A percentile compares a stretch with the other conserved stretches of the same genome.
These are phyloP conservation scores for Rubroboletus pulcherrimus DNA, from an alignment of 768 basidiomycete genomes.

Conservation along the genomic window DNA sequence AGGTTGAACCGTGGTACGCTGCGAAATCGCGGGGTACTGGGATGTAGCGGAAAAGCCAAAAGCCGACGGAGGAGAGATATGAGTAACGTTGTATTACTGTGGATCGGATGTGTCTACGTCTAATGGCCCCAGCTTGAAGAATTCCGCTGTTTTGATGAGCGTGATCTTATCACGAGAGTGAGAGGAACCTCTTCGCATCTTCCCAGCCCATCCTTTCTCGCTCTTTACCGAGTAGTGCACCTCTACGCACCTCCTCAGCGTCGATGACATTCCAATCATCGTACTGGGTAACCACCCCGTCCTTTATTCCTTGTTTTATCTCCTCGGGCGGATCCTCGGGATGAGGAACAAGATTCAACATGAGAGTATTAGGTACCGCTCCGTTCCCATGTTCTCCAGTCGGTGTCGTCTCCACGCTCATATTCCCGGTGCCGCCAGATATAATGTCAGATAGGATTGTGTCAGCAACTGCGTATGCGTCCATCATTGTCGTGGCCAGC, in stretches of 20 bases:
- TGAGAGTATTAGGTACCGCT: slow-evolving; percentile 6
- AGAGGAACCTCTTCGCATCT: slow-evolving; percentile 41
- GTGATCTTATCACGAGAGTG: slow-evolving; percentile 7
- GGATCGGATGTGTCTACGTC: slow-evolving; percentile 1
- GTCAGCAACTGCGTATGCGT: slow-evolving; percentile 79
- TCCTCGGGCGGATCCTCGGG: slow-evolving; percentile 47
- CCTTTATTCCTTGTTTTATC: slow-evolving; percentile 40
- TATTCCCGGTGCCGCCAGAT: slow-evolving; percentile 2
- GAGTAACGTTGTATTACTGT: slow-evolving; percentile 10
- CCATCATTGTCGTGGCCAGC: slow-evolving; percentile 88
- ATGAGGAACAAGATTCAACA: slow-evolving; percentile 37
- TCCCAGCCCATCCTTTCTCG: slow-evolving; percentile 75
- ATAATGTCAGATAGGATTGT: slow-evolving; percentile 61
- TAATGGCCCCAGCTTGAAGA: not conserved
- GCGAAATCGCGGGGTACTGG: not conserved
- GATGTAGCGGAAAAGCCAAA: not conserved
- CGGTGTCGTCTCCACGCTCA: slow-evolving; percentile 15
- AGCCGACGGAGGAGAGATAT: not conserved
- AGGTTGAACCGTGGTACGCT: slow-evolving; percentile 5
- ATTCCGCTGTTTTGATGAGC: not conserved
- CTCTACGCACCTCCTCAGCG: slow-evolving; percentile 63
- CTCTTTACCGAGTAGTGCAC: slow-evolving; percentile 58
- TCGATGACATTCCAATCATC: slow-evolving; percentile 74
- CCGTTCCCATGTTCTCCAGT: slow-evolving; percentile 2
- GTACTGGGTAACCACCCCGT: slow-evolving; percentile 54